phyloP scores from a whole-genome alignment of 1,284 basidiomycete species.

The Irpex lacteus region DNA sequence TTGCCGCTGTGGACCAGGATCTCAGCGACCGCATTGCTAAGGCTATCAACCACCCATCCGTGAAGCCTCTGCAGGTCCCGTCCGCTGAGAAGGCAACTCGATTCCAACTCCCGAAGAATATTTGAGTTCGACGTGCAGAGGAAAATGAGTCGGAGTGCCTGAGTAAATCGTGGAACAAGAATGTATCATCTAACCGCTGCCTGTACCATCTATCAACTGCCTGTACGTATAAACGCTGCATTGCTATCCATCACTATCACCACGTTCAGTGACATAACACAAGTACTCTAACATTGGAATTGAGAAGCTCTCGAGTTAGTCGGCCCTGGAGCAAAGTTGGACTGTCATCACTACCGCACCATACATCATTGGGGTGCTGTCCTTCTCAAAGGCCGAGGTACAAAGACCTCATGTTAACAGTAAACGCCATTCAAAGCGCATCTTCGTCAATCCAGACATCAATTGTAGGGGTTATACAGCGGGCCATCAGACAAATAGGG shows the following conservation, averaged over 20 bases:
- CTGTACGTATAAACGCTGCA: neutral
- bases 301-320: neutral
- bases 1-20: conserved; percentile 72
- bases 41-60: conserved; percentile 59
- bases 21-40: conserved; percentile 75
- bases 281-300: neutral
- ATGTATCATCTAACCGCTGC: neutral
- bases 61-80: conserved; percentile 62
- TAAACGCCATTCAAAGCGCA: conserved; percentile 33
- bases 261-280: neutral
- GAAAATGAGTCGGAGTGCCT: no score
- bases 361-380: neutral
- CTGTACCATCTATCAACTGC: neutral
- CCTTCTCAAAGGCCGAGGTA: neutral
- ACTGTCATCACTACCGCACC: neutral
- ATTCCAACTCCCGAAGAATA: conserved; percentile 35
- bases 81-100: conserved; percentile 54
- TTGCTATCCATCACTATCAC: neutral
- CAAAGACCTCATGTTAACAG: neutral
- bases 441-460: conserved; percentile 61
- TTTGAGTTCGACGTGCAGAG: no score
- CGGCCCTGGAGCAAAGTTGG: neutral
- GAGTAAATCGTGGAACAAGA: neutral
- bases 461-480: conserved; percentile 24
- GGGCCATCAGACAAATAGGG: neutral